Percentiles rank a stretch among this genome's conserved stretches.
phyloP scores from a whole-genome alignment of 225 moss, liverwort and hornwort species.

The Sphagnum contortum region DNA sequence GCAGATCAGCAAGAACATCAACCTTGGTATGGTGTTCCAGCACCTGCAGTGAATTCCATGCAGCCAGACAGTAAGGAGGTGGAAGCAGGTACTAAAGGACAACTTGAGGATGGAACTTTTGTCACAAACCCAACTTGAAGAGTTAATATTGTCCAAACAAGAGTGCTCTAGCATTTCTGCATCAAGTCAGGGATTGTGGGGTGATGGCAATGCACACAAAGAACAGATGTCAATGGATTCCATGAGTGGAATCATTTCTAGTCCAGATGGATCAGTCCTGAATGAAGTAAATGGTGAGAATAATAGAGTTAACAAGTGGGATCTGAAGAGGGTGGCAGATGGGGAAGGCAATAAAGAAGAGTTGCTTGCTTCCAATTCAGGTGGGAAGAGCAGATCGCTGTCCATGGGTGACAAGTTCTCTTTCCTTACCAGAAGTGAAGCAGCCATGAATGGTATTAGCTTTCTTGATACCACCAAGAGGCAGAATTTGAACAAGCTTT shows the following conservation, averaged over 20 bases:
- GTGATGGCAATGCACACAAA: conserved; percentile 4
- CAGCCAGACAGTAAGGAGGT: conserved; percentile 56
- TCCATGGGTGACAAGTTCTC: conserved; percentile 4
- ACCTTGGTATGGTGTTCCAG: conserved; percentile 30
- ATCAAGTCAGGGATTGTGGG: conserved; percentile 31
- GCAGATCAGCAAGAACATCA: conserved; percentile 14
- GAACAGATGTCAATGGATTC: too few species aligned
- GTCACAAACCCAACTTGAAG: conserved; percentile 14
- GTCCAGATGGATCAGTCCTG: conserved; percentile 15
- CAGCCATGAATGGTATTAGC: background rate
- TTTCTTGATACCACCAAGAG: background rate
- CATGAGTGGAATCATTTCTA: conserved; percentile 15
- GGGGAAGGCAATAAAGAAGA: too few species aligned
- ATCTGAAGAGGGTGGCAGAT: too few species aligned
- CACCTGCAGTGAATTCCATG: conserved; percentile 31
- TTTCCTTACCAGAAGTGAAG: conserved; percentile 10
- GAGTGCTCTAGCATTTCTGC: conserved; percentile 21
- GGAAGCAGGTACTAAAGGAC: conserved; percentile 21
- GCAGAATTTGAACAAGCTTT: background rate
- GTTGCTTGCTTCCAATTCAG: too few species aligned
- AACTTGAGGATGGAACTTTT: conserved; percentile 16
- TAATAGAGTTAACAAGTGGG: background rate
- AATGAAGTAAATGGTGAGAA: conserved; percentile 3
- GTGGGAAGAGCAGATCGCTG: conserved; percentile 2
- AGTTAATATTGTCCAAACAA: conserved; percentile 8